These are phyloP conservation scores for Trifolium pratense DNA, from an alignment of 306 rosid species.

Conservation along the genomic window DNA sequence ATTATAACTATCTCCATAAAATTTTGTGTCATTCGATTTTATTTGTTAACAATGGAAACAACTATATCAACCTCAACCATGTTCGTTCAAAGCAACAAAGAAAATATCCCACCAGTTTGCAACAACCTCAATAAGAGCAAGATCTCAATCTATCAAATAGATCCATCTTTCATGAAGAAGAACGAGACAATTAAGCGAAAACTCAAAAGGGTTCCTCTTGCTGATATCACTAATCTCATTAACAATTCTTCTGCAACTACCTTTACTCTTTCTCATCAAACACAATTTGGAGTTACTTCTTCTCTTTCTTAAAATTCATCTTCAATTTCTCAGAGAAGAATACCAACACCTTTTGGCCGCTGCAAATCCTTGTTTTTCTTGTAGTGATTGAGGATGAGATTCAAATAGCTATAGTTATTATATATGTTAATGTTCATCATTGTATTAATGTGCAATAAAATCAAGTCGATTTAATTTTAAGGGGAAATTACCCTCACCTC, in stretches of 20 bases:
- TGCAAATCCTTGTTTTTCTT: no score
- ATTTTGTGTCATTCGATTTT: background rate
- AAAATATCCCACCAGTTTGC: constrained; percentile 35
- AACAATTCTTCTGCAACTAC: constrained; percentile 10
- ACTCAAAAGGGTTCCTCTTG: constrained; percentile 40
- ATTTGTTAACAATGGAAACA: constrained; percentile 15
- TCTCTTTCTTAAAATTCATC: background rate
- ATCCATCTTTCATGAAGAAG: constrained; percentile 35
- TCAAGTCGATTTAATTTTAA: no score
- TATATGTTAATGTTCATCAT: no score
- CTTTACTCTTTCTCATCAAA: background rate
- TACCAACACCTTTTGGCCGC: background rate
- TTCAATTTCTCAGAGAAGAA: constrained; percentile 1
- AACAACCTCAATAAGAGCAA: background rate
- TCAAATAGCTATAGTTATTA: constrained; percentile 42
- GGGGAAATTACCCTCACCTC: no score
- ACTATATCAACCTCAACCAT: background rate
- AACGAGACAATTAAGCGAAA: background rate
- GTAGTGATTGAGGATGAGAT: constrained; percentile 46
- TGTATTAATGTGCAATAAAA: no score
- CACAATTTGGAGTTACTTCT: background rate
- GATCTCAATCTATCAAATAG: background rate
- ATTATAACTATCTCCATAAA: background rate
- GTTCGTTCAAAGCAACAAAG: constrained; percentile 33
- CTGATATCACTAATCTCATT: constrained; percentile 43